These are phyloP conservation scores for Aureobasidium sp. DNA, from an alignment of 2,329 filamentous ascomycete species.

Conservation along the genomic window DNA sequence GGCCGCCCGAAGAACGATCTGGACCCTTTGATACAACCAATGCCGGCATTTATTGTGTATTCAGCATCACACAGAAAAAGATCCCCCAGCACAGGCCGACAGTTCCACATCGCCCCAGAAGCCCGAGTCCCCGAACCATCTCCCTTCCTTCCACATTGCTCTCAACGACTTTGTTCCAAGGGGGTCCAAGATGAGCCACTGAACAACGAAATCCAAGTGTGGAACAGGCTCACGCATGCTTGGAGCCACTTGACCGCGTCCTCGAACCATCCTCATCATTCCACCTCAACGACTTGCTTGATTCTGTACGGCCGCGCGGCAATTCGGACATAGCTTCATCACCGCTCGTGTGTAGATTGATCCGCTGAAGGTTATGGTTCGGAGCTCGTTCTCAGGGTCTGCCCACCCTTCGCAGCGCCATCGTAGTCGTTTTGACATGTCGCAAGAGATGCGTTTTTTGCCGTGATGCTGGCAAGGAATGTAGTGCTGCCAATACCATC, in stretches of 20 bases:
- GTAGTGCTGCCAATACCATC: neutral
- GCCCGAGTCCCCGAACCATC: neutral
- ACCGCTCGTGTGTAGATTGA: neutral
- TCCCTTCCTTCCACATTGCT: no score
- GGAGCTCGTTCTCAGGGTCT: neutral
- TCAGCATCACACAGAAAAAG: no score
- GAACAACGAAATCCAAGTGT: no score
- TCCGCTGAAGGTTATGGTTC: neutral
- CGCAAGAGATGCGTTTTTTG: neutral
- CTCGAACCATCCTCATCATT: no score
- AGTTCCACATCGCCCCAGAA: neutral
- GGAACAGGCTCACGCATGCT: no score
- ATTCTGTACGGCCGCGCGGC: neutral
- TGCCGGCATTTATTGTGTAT: no score
- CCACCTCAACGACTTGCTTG: neutral
- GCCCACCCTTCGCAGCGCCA: neutral
- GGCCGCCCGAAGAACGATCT: neutral
- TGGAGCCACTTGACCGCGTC: no score
- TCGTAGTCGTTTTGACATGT: neutral
- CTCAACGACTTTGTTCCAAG: no score
- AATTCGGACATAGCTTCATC: neutral
- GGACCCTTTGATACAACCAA: neutral
- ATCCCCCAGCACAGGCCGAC: neutral
- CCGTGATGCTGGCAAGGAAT: neutral
- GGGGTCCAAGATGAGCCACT: no score